Base-by-base conservation (phyloP, 768 basidiomycete species). In the Tulasnella sp. region DNA sequence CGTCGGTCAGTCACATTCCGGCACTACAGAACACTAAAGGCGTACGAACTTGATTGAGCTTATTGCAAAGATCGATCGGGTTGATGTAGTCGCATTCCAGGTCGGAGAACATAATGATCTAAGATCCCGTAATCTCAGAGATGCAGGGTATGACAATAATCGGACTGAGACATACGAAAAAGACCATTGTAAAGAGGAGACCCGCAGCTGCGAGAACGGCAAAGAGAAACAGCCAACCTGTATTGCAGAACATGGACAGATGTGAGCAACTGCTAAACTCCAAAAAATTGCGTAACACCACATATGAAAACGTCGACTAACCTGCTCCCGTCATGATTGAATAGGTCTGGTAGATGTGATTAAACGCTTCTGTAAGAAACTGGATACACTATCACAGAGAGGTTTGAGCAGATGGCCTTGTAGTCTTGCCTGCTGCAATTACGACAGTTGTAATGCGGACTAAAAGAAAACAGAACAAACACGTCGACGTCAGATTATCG, bases 101-200 rank as follows among this genome's bases (percentile, higher is more conserved):
- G 71, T 98, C 95, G 37, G 91, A 95, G 74, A 98, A 98, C 93
- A 96, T 98, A 73, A 99, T 98, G 62, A 99, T 96, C 93, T 98
- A 56, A 3, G 3, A 22, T 37, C 3, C 29, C 0, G 31, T 4
- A 24, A 24, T 31, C 27, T 24, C 6, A 16, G 28, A 45, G 29
- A 53, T 28, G 42, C 7, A 20, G 3, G 33, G 33, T 25, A 43
- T 22, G 10, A 37, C 15, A 13, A 20, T 37, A 40, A 15, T 45
- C 15, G 25, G 33, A 24, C 13, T 29, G 31, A 15, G 7, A 82
- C 89, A 67, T 61, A 96, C 93, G 69, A 95, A 99, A 75, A 98
- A 99, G 64, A 99, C 95, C 84, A 91, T 91, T 59, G 91, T 95
- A 72, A 99, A 99, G 54, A 99, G 72, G 54, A 98, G 73, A 29